A percentile compares a stretch with the other conserved stretches of the same genome.
Conservation (phyloP, 2,329 filamentous ascomycete genomes). For the Chaetomiaceae sp. region DNA sequence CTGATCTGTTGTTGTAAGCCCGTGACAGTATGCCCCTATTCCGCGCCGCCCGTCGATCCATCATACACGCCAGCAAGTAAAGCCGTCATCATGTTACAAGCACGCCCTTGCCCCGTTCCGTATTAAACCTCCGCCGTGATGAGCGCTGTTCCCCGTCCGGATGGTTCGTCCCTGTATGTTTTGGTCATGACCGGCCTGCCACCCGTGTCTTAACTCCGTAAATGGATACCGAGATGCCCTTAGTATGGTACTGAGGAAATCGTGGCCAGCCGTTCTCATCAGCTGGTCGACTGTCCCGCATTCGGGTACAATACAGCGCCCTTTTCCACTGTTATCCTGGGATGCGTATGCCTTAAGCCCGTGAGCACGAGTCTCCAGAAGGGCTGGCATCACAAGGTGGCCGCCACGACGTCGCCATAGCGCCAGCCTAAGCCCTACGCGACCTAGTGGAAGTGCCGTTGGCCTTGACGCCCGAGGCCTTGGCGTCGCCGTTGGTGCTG, state of each 20-base stretch:
- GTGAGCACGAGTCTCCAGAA: no score
- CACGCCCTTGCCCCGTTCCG: not conserved
- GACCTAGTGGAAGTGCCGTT: conserved; percentile 23
- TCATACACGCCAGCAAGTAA: conserved; percentile 7
- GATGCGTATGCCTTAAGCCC: not conserved
- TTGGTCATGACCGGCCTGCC: conserved; percentile 14
- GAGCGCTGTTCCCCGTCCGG: not conserved
- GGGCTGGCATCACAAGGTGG: no score
- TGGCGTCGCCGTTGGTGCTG: conserved; percentile 26
- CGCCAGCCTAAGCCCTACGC: conserved; percentile 21
- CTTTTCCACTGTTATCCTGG: conserved; percentile 6
- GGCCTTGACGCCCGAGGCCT: conserved; percentile 22
- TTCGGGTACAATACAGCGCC: not conserved
- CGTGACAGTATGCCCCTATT: not conserved
- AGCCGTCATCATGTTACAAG: conserved; percentile 7
- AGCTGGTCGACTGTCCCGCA: not conserved
- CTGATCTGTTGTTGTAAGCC: no score
- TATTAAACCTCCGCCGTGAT: not conserved
- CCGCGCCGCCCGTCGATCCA: conserved; percentile 3
- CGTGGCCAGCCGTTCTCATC: conserved; percentile 6
- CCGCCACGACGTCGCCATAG: no score
- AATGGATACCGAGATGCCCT: conserved; percentile 23
- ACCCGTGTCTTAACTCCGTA: conserved; percentile 22
- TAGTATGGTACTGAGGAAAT: conserved; percentile 18
- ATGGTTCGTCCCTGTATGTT: conserved; percentile 8